phyloP scores from a whole-genome alignment of 2,329 filamentous ascomycete species.

The Cladophialophora immunda region DNA sequence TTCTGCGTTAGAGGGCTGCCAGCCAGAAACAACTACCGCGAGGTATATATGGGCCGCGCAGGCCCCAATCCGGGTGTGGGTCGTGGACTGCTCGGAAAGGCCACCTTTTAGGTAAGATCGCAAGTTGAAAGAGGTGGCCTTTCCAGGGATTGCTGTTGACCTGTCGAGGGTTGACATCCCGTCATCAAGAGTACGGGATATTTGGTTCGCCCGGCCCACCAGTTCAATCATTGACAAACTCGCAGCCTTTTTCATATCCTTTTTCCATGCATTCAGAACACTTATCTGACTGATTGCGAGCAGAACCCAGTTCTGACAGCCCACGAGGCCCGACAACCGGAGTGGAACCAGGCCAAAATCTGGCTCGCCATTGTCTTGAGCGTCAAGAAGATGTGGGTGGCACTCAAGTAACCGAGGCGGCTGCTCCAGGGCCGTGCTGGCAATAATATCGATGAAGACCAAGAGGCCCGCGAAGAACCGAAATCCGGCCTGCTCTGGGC shows the following conservation, averaged over 20 bases:
- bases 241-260: conserved; percentile 43
- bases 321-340: conserved; percentile 60
- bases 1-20: conserved; percentile 13
- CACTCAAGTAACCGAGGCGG: conserved; percentile 44
- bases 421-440: conserved; percentile 46
- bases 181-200: conserved; percentile 10
- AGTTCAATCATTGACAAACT: conserved; percentile 42
- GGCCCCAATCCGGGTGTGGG: conserved; percentile 21
- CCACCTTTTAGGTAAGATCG: background rate
- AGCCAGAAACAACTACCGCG: conserved; percentile 15
- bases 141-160: background rate
- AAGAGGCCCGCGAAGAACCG: conserved; percentile 48
- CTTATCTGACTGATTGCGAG: conserved; percentile 64
- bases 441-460: conserved; percentile 49
- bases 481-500: conserved; percentile 49
- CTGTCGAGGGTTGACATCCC: conserved; percentile 7
- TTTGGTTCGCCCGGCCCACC: background rate
- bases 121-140: background rate
- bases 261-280: conserved; percentile 65
- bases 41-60: conserved; percentile 19
- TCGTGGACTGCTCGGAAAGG: background rate
- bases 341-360: conserved; percentile 3
- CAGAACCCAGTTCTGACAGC: conserved; percentile 66
- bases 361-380: conserved; percentile 35
- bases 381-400: conserved; percentile 45